These are phyloP conservation scores for Zymoseptoria brevis DNA, from an alignment of 2,329 filamentous ascomycete genomes.

Conservation along the genomic window DNA sequence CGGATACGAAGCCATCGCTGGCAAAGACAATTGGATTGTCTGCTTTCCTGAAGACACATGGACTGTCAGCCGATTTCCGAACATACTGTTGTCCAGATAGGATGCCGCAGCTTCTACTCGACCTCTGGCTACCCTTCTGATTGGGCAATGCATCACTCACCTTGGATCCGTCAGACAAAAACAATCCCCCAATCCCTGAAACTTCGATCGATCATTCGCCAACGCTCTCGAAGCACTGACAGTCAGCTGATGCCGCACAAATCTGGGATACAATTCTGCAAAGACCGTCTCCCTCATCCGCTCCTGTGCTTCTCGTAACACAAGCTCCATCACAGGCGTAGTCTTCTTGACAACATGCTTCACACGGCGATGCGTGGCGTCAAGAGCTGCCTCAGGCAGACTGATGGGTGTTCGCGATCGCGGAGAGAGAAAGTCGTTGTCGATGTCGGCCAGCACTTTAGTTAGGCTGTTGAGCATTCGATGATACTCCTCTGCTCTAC, in stretches of 20 bases:
- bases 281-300: conserved; percentile 1
- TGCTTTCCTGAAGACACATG: conserved; percentile 22
- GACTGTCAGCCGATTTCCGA: neutral
- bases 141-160: conserved; percentile 10
- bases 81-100: neutral
- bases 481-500: neutral
- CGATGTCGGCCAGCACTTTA: neutral
- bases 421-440: neutral
- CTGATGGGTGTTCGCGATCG: neutral
- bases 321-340: neutral
- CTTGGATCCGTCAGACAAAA: conserved; percentile 51
- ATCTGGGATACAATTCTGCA: conserved; percentile 44
- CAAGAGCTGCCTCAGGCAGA: neutral
- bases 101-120: neutral
- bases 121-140: neutral
- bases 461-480: neutral
- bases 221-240: conserved; percentile 41
- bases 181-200: conserved; percentile 50
- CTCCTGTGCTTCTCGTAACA: neutral
- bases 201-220: conserved; percentile 35
- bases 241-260: conserved; percentile 47
- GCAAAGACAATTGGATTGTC: conserved; percentile 46
- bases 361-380: neutral
- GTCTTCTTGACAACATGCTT: conserved; percentile 1
- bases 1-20: conserved; percentile 46